Evolutionary conservation across 352 stramenopile genomes (phyloP).

Genomic region (Phytophthora chlamydospora): DNA sequence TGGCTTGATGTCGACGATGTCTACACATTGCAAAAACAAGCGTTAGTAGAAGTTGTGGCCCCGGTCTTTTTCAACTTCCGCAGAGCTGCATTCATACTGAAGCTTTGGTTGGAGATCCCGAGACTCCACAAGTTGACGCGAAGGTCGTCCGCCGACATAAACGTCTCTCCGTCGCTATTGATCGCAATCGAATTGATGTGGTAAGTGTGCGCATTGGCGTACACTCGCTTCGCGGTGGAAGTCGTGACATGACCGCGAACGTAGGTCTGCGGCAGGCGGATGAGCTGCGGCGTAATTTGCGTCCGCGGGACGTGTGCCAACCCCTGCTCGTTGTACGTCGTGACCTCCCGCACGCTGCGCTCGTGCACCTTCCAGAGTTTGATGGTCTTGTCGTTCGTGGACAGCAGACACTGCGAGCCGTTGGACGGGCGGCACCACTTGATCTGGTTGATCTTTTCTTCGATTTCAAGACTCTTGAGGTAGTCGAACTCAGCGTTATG

Average conservation of each 20-base stretch:
- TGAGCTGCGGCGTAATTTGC: slow-evolving; percentile 41
- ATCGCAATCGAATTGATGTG: slow-evolving; percentile 97
- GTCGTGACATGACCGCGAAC: slow-evolving; percentile 67
- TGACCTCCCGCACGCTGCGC: slow-evolving; percentile 76
- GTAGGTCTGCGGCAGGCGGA: slow-evolving; percentile 59
- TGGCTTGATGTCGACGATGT: slow-evolving; percentile 97
- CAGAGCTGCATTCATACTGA: slow-evolving; percentile 63
- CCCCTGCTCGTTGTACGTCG: slow-evolving; percentile 68
- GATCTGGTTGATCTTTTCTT: slow-evolving; percentile 98
- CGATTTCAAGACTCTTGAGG: slow-evolving; percentile 97
- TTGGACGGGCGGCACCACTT: slow-evolving; percentile 92
- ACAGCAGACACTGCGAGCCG: slow-evolving; percentile 93
- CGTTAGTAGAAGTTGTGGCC: too few species aligned
- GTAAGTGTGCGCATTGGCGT: slow-evolving; percentile 95
- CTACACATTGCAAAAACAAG: slow-evolving; percentile 35
- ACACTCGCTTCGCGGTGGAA: slow-evolving; percentile 87
- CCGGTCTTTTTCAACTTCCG: too few species aligned
- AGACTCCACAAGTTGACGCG: slow-evolving; percentile 97
- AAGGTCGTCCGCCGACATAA: slow-evolving; percentile 96
- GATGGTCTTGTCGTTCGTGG: slow-evolving; percentile 98
- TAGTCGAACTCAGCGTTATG: slow-evolving; percentile 98
- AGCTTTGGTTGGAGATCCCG: slow-evolving; percentile 89
- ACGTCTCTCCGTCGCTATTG: slow-evolving; percentile 95
- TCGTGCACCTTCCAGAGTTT: slow-evolving; percentile 96
- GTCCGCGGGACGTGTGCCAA: slow-evolving; percentile 31